A percentile compares a stretch with the other conserved stretches of the same genome.
Conservation (phyloP, 192 early-diverging fungal genomes). For the Pilaira anomala region DNA sequence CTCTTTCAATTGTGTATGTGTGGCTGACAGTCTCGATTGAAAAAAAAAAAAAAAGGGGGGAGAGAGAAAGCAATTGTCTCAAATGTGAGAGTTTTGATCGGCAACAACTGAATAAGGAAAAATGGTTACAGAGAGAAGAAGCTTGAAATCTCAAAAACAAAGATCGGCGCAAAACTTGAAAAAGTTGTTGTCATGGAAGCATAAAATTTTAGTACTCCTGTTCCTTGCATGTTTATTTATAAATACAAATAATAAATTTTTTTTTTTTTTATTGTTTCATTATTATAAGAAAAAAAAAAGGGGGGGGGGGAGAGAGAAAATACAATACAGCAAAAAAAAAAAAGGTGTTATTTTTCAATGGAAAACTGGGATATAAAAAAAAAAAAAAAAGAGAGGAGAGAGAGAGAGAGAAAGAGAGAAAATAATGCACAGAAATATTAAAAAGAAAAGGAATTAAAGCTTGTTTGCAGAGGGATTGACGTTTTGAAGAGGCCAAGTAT, state of each 20-base stretch:
- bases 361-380: conserved; percentile 3
- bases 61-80: too few relatives aligned
- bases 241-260: background rate
- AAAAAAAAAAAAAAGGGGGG: too few relatives aligned
- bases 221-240: background rate
- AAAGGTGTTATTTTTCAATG: background rate
- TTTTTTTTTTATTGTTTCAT: background rate
- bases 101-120: too few relatives aligned
- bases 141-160: too few relatives aligned
- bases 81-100: too few relatives aligned
- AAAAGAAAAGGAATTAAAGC: background rate
- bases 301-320: background rate
- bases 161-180: too few relatives aligned
- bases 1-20: too few relatives aligned
- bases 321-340: background rate
- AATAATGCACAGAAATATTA: background rate
- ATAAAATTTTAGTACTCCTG: too few relatives aligned
- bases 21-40: too few relatives aligned
- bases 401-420: background rate
- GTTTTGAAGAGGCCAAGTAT: conserved; percentile 13
- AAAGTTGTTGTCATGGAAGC: too few relatives aligned
- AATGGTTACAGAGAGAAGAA: too few relatives aligned
- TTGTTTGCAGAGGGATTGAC: conserved; percentile 10
- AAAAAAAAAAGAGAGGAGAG: background rate
- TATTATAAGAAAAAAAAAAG: background rate